These are phyloP conservation scores for Dendrocalamus sinicus DNA, from an alignment of 176 grass and related monocot species.

Conservation along the genomic window DNA sequence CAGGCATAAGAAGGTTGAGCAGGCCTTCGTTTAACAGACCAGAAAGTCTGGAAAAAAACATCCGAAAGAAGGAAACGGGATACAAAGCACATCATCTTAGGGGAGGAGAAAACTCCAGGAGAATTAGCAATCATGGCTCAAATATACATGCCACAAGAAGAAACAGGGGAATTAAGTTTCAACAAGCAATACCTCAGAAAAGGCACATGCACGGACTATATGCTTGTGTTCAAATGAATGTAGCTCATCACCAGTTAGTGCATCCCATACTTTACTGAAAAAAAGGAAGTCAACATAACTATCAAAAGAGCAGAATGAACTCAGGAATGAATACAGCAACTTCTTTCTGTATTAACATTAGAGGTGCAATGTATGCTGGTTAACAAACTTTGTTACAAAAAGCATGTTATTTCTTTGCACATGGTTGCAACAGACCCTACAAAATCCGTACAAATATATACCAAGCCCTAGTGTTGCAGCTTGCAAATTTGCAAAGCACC, in stretches of 20 bases:
- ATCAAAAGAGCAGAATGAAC: not conserved
- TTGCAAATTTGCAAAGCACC: not conserved
- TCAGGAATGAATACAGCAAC: not conserved
- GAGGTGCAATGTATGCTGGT: not conserved
- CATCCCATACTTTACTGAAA: constrained; percentile 94
- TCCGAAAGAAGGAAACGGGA: not conserved
- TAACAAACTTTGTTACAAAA: not conserved
- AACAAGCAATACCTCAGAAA: constrained; percentile 68
- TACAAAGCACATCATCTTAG: not conserved
- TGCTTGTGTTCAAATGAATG: constrained; percentile 96
- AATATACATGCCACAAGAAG: constrained; percentile 8
- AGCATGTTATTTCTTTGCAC: not conserved
- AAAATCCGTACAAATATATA: not conserved
- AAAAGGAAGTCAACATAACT: not conserved
- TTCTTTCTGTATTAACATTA: not conserved
- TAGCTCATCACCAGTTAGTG: constrained; percentile 78
- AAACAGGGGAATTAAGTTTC: not conserved
- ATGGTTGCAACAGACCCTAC: not conserved
- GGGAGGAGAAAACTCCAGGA: not conserved
- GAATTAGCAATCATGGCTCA: not conserved
- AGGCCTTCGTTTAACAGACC: not conserved
- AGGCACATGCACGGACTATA: constrained; percentile 84
- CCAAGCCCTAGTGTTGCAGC: not conserved
- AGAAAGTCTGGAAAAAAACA: not conserved
- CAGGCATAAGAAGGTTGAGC: constrained; percentile 1